Evolutionary conservation across 208 protist species (phyloP), one percentile per base, ranked within the genome.

Genomic region (Porcisia deanei): DNA sequence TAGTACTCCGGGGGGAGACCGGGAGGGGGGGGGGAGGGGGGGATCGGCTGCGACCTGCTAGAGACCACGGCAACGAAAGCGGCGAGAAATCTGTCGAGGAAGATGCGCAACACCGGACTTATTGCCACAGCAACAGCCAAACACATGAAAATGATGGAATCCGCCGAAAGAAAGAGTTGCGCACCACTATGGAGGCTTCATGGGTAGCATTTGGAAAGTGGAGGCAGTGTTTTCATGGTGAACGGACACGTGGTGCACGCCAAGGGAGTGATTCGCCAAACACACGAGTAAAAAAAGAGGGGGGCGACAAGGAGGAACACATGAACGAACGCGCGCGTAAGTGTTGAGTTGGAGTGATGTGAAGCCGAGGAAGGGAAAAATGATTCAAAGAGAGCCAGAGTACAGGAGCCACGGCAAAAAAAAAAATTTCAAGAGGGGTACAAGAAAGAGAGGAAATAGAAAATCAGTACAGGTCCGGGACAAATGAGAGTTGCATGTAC

Each of bases 131-230:
- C 63, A 30, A 14, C 22, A 10, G 6, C 37, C 18, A 6, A 30
- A n/a, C 43, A 69, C 43, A 30, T 55, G 10, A 58, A 12, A 41
- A 75, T 14, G 43, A 52, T n/a, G 59, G 30, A 49, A 37, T 8
- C 45, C 71, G 53, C 18, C 75, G 53, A 39, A 83, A 72, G 43
- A 8, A 79, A 69, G 10, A 67, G 41, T 2, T 14, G 41, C 41
- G 22, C 41, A 67, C 18, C 16, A 9, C 63, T 67, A 30, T 49
- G 41, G 41, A 67, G 63, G 47, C 63, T 67, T 47, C 20, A 22
- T 49, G 63, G 47, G 22, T 20, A 6, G 18, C 10, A 39, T 25
- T 25, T 25, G n/a, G 37, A 7, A 34, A 67, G 63, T 20, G 55
- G 55, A n/a, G 12, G 14, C 6, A 3, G 63, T n/a, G 22, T 34